Evolutionary conservation across 352 stramenopile species (phyloP).

Genomic region (Globisporangium recalcitrans): DNA sequence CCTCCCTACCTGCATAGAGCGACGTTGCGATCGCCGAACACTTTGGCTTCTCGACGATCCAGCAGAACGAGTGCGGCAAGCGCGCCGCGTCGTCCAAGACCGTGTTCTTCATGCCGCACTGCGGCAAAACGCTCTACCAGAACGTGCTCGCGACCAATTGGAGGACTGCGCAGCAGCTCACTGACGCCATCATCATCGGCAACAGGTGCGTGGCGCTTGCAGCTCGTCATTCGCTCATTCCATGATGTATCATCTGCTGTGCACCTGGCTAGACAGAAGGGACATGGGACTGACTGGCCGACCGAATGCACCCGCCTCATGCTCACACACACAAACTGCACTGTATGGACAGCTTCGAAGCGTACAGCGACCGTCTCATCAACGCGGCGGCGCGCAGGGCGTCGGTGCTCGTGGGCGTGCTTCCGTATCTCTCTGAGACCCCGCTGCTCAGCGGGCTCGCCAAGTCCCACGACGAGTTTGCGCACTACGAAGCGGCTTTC

Average conservation of each 20-base stretch:
- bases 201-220: slow-evolving; percentile 75
- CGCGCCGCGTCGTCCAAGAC: slow-evolving; percentile 36
- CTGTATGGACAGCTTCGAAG: slow-evolving; percentile 46
- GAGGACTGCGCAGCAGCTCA: slow-evolving; percentile 19
- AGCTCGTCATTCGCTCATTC: background rate
- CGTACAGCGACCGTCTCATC: slow-evolving; percentile 70
- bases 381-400: slow-evolving; percentile 29
- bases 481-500: slow-evolving; percentile 67
- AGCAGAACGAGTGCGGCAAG: slow-evolving; percentile 57
- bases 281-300: no score
- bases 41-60: slow-evolving; percentile 42
- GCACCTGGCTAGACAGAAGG: no score
- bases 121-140: slow-evolving; percentile 79
- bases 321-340: slow-evolving; percentile 11
- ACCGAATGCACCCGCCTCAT: background rate
- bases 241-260: background rate
- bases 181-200: slow-evolving; percentile 70
- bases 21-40: slow-evolving; percentile 44
- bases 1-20: slow-evolving; percentile 27
- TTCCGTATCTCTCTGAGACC: slow-evolving; percentile 49
- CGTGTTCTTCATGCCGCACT: slow-evolving; percentile 92
- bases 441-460: slow-evolving; percentile 32
- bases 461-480: slow-evolving; percentile 49
- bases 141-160: slow-evolving; percentile 88
- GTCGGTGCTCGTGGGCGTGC: slow-evolving; percentile 41